Evolutionary conservation across 1,284 basidiomycete species (phyloP).

Genomic region (Neonothopanus nambi): DNA sequence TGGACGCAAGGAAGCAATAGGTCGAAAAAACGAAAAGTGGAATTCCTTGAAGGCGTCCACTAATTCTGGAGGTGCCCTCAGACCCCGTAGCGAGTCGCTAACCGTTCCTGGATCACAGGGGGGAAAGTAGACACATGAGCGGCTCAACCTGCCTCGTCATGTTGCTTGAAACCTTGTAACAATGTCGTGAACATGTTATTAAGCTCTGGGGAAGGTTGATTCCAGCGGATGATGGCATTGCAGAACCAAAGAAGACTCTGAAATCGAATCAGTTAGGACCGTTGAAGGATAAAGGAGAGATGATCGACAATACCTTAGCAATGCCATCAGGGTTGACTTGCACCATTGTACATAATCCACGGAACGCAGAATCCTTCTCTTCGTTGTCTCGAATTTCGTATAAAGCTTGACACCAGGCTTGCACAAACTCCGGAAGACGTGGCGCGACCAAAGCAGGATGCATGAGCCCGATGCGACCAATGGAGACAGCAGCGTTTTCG

Average conservation of each 20-base stretch:
- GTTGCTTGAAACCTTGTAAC: conserved; percentile 82
- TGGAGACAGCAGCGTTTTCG: conserved; percentile 99
- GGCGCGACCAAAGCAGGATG: conserved; percentile 89
- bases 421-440: conserved; percentile 87
- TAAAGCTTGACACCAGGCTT: conserved; percentile 95
- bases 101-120: conserved; percentile 74
- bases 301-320: conserved; percentile 69
- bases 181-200: conserved; percentile 90
- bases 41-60: conserved; percentile 17
- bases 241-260: conserved; percentile 94
- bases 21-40: conserved; percentile 15
- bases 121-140: conserved; percentile 78
- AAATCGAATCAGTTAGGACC: conserved; percentile 15
- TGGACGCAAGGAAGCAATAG: conserved; percentile 21
- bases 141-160: conserved; percentile 78
- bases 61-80: conserved; percentile 31
- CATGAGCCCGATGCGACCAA: conserved; percentile 93
- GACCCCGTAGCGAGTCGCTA: conserved; percentile 76
- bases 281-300: conserved; percentile 8
- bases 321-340: conserved; percentile 92
- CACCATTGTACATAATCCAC: conserved; percentile 95
- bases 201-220: conserved; percentile 83
- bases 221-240: conserved; percentile 96
- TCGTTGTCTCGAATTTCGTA: conserved; percentile 99
- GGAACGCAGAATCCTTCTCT: conserved; percentile 99